Conservation (phyloP, 768 basidiomycete species). For the Suillus subalutaceus region DNA sequence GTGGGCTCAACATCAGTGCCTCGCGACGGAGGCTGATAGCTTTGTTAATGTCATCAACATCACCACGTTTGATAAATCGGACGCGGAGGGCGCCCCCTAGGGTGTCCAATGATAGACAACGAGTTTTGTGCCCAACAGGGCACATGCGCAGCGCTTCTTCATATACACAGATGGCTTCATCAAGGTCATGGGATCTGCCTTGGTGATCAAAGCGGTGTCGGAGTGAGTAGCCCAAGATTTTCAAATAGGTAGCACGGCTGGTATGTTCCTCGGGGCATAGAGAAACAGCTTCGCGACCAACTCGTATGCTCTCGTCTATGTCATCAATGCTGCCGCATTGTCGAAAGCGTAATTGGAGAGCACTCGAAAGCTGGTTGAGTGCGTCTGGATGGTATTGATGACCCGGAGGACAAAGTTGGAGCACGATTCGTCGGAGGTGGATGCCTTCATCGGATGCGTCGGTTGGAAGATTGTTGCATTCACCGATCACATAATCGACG, state of each 20-base stretch:
- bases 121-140: not conserved
- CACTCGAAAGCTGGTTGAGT: not conserved
- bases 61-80: not conserved
- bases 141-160: not conserved
- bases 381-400: not conserved
- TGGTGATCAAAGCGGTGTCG: not conserved
- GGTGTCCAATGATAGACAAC: not conserved
- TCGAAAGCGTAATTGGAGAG: fast-evolving
- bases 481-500: not conserved
- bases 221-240: not conserved
- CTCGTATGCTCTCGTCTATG: not conserved
- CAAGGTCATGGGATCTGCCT: not conserved
- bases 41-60: not conserved
- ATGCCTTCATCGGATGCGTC: not conserved
- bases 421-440: not conserved
- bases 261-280: not conserved
- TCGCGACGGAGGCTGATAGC: not conserved
- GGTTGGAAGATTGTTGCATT: not conserved
- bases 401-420: not conserved
- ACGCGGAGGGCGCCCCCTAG: not conserved
- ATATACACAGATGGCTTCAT: not conserved
- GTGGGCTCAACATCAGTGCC: not conserved
- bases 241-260: fast-evolving
- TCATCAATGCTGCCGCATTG: not conserved
- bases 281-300: not conserved